A percentile compares a stretch with the other conserved stretches of the same genome.
These are phyloP conservation scores for Leishmania major DNA, from an alignment of 208 protist genomes.

Conservation along the genomic window DNA sequence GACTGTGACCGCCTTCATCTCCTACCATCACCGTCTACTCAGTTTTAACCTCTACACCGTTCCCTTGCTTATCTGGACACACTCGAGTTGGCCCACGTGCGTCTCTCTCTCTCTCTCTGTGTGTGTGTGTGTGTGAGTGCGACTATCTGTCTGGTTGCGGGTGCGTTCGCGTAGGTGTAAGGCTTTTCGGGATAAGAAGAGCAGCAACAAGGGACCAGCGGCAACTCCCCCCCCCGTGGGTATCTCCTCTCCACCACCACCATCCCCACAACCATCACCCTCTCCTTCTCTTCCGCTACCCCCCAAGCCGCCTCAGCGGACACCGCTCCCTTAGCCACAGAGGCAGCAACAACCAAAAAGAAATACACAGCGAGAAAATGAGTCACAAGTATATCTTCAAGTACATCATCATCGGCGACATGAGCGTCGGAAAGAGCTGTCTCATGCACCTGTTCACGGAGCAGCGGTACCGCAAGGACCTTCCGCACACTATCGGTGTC, in stretches of 20 bases:
- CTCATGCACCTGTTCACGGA: slow-evolving; percentile 98
- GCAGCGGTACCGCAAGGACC: slow-evolving; percentile 94
- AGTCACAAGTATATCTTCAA: slow-evolving; percentile 97
- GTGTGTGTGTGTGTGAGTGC: background rate
- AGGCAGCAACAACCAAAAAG: background rate
- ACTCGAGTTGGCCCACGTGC: background rate
- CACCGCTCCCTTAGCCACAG: background rate
- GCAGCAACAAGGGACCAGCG: background rate
- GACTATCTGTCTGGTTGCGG: background rate
- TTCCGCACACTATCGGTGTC: slow-evolving; percentile 98
- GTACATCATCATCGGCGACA: slow-evolving; percentile 98
- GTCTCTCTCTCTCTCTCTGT: no score
- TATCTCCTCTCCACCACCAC: background rate
- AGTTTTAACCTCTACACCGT: background rate
- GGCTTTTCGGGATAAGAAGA: background rate
- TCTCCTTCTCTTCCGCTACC: background rate
- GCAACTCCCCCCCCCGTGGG: background rate
- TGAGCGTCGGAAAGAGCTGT: slow-evolving; percentile 98
- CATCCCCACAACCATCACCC: background rate
- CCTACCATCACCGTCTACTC: background rate
- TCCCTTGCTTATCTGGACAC: background rate
- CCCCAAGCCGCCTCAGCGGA: background rate
- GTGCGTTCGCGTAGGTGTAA: background rate
- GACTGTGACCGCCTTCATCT: background rate
- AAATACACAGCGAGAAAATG: slow-evolving; percentile 31